Percentiles rank a stretch among this genome's conserved stretches.
phyloP scores from a whole-genome alignment of 305 asterid genomes.

The Withania somnifera region DNA sequence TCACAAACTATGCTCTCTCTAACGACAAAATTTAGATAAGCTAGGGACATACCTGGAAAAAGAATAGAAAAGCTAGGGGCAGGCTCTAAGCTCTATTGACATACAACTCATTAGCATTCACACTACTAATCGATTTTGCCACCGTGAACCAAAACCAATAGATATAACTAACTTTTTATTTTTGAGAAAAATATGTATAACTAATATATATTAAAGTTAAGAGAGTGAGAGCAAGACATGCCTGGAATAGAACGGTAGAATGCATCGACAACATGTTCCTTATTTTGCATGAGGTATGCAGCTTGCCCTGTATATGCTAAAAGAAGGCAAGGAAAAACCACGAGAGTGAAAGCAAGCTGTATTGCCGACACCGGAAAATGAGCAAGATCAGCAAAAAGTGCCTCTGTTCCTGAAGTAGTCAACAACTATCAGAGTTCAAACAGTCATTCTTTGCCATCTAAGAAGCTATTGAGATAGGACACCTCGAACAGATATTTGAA shows the following conservation, averaged over 20 bases:
- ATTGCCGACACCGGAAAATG: conserved; percentile 87
- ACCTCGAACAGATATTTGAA: background rate
- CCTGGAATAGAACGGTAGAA: conserved; percentile 99
- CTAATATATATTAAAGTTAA: background rate
- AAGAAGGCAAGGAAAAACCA: conserved; percentile 98
- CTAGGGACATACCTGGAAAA: background rate
- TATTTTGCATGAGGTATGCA: conserved; percentile 75
- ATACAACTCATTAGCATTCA: background rate
- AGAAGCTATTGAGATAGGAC: background rate
- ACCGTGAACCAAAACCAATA: background rate
- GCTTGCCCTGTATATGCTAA: conserved; percentile 96
- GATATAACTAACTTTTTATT: too few species aligned
- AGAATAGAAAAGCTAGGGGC: background rate
- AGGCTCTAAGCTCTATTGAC: background rate
- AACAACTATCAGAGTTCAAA: conserved; percentile 6
- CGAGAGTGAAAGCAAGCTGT: conserved; percentile 81
- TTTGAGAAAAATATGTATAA: too few species aligned
- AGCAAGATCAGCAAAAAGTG: conserved; percentile 95
- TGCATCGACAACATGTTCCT: conserved; percentile 65
- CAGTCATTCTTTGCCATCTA: background rate
- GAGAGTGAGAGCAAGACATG: conserved; percentile 9
- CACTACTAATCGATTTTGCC: background rate
- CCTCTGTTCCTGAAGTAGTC: conserved; percentile 80
- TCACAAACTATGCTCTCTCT: background rate
- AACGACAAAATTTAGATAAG: background rate